These are phyloP conservation scores for Neurospora hispaniola DNA, from an alignment of 495 filamentous ascomycete species.

Conservation along the genomic window DNA sequence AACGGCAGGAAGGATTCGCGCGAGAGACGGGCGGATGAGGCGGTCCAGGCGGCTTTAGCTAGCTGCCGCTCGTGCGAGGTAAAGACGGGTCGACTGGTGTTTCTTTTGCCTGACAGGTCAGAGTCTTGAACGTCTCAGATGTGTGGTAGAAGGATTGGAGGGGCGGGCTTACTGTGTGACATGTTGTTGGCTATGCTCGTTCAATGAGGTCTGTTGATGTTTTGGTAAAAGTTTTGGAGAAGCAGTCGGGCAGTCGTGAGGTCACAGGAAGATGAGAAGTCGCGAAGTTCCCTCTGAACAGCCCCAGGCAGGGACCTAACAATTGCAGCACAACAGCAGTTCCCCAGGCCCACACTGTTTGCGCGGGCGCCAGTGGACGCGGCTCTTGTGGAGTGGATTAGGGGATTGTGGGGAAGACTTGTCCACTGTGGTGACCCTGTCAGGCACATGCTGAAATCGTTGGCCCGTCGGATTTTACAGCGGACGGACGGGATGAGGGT, in stretches of 20 bases:
- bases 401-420: neutral
- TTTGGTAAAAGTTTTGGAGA: neutral
- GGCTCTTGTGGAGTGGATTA: neutral
- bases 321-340: neutral
- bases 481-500: neutral
- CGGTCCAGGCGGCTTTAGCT: slow-evolving; percentile 70
- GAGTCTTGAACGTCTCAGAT: slow-evolving; percentile 3
- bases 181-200: slow-evolving; percentile 19
- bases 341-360: neutral
- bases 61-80: slow-evolving; percentile 82
- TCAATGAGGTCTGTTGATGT: neutral
- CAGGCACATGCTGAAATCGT: neutral
- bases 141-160: neutral
- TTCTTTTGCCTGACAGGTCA: slow-evolving; percentile 61
- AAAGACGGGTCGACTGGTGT: slow-evolving; percentile 93
- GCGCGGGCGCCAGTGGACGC: neutral
- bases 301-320: neutral
- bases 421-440: neutral
- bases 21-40: slow-evolving; percentile 71
- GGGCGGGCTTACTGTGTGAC: slow-evolving; percentile 43
- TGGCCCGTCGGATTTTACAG: neutral
- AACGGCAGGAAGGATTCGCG: slow-evolving; percentile 93
- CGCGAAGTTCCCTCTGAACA: neutral
- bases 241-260: neutral
- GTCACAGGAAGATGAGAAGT: neutral